Percentiles rank a stretch among this genome's conserved stretches.
Evolutionary conservation across 2,329 filamentous ascomycete species (phyloP).

Genomic region (Talaromyces amestolkiae): DNA sequence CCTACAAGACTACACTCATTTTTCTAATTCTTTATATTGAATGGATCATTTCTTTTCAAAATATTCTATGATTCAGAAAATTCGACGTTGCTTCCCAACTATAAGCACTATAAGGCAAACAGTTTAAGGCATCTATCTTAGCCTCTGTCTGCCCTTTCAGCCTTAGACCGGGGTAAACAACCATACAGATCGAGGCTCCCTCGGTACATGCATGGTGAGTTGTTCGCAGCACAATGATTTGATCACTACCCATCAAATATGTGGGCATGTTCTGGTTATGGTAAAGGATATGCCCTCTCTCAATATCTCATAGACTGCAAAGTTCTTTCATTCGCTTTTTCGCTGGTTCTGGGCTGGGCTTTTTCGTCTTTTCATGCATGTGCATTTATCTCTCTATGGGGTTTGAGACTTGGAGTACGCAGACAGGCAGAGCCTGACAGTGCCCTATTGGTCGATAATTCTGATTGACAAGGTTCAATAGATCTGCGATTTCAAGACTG

Average conservation of each 20-base stretch:
- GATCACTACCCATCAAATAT: neutral
- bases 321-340: neutral
- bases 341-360: neutral
- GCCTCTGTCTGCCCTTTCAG: neutral
- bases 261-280: neutral
- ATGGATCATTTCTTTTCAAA: neutral
- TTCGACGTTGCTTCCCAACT: neutral
- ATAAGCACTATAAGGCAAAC: neutral
- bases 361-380: neutral
- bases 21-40: neutral
- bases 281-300: neutral
- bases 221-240: conserved; percentile 19
- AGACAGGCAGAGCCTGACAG: neutral
- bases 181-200: neutral
- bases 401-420: neutral
- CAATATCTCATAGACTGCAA: neutral
- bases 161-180: conserved; percentile 5
- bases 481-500: neutral
- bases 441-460: neutral
- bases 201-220: conserved; percentile 13
- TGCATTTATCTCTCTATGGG: neutral
- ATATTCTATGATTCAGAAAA: neutral
- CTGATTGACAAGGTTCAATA: neutral
- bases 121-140: conserved; percentile 15
- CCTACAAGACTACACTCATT: neutral